Conservation (phyloP, 768 basidiomycete species). For the Lactarius sanguifluus region DNA sequence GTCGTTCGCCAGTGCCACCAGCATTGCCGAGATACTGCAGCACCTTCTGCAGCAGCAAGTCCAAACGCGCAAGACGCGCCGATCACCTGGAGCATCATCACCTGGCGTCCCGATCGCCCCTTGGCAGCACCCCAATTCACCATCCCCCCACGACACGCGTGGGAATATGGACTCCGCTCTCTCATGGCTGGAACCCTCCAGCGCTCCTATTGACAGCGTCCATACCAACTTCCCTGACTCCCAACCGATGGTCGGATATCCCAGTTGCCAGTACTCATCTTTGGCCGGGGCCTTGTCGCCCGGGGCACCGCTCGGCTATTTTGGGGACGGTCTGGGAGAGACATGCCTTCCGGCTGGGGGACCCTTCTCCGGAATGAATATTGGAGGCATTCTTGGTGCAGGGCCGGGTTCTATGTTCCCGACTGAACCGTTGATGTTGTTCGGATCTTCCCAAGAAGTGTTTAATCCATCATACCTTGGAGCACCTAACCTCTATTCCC, state of each 20-base stretch:
- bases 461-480: constrained; percentile 14
- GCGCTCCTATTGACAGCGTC: background rate
- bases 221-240: background rate
- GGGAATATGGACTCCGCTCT: background rate
- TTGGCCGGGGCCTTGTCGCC: constrained; percentile 11
- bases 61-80: constrained; percentile 24
- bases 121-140: constrained; percentile 4
- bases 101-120: background rate
- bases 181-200: constrained; percentile 9
- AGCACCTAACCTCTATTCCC: background rate
- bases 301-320: constrained; percentile 16
- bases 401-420: constrained; percentile 14
- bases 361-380: constrained; percentile 8
- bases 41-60: constrained; percentile 27
- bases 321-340: constrained; percentile 23
- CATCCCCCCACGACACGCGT: background rate
- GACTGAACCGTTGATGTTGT: constrained; percentile 13
- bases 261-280: constrained; percentile 5
- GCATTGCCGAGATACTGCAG: constrained; percentile 26
- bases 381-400: constrained; percentile 5
- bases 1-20: constrained; percentile 26
- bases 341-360: background rate
- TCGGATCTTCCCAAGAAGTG: constrained; percentile 7
- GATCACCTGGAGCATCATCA: constrained; percentile 23
- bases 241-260: constrained; percentile 7